Evolutionary conservation across 176 grass and related monocot genomes (phyloP).

Genomic region (Puya raimondii): DNA sequence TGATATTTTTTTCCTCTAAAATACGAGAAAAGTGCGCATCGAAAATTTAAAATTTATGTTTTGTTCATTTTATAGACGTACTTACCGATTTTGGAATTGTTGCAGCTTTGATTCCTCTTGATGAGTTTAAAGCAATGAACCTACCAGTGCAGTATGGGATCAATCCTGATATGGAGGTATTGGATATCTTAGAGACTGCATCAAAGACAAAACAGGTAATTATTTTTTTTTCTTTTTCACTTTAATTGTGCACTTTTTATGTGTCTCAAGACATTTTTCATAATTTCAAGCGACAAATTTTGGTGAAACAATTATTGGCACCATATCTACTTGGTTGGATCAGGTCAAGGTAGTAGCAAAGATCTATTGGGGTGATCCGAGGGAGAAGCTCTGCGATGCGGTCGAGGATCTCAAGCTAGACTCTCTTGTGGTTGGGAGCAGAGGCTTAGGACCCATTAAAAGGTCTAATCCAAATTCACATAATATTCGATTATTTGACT

Average conservation of each 20-base stretch:
- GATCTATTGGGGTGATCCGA: constrained; percentile 85
- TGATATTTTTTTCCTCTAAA: too few relatives aligned
- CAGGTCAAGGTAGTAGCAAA: constrained; percentile 77
- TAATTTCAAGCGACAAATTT: neutral
- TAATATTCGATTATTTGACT: neutral
- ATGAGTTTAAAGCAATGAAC: constrained; percentile 77
- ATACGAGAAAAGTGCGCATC: too few relatives aligned
- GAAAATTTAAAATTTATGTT: neutral
- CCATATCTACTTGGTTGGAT: constrained; percentile 2
- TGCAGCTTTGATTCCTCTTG: constrained; percentile 73
- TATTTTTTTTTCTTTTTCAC: neutral
- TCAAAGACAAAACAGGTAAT: constrained; percentile 55
- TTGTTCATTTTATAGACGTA: neutral
- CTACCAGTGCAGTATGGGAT: constrained; percentile 44
- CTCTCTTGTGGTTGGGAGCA: constrained; percentile 59
- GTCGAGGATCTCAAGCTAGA: constrained; percentile 72
- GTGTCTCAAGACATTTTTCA: neutral
- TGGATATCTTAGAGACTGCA: constrained; percentile 46
- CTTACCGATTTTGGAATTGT: too few relatives aligned
- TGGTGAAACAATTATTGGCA: neutral
- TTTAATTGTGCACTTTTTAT: neutral
- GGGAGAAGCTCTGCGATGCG: constrained; percentile 72
- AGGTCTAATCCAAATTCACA: constrained; percentile 35
- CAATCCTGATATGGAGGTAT: constrained; percentile 43
- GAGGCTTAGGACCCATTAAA: constrained; percentile 70